Evolutionary conservation across 2,329 filamentous ascomycete genomes (phyloP), one percentile per base, ranked within the genome.

Genomic region (Pseudogymnoascus sp.): DNA sequence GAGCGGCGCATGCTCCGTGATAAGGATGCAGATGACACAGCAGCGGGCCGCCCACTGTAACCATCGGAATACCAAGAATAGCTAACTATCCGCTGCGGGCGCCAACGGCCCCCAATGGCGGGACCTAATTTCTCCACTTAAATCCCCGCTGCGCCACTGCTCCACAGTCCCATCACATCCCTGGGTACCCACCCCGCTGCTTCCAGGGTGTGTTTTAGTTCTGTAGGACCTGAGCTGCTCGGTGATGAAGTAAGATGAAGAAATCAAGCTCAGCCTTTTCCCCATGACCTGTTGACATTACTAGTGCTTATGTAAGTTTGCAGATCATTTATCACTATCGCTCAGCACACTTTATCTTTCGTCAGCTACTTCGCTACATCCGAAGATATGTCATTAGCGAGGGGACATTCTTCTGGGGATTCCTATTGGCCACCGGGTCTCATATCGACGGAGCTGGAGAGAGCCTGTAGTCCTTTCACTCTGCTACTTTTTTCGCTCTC

Each of bases 251-350:
- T 7, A 51, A 57, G 29, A 34, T 57, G 26, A 23, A 54, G 47
- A 12, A 34, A 12, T 57, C 29, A 57, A 34, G 29, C 5, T 6
- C 8, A 31, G 26, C 47, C 12, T 57, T 10, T 18, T 57, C 18
- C 47, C 29, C 47, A 57, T 57, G 47, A 31, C 47, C n/a, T 34
- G 7, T 18, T 31, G 10, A 12, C 29, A 7, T 57, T 57, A 5
- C 51, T 57, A 57, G 51, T 57, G 51, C 51, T 57, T 29, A 57
- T 57, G 29, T 57, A 57, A 57, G 51, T 57, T 57, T 57, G 29
- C 51, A 34, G 29, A 36, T 57, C 51, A 14, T 18, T 8, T 4
- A 21, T 14, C 29, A 36, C 16, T 14, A 34, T 57, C 29, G 5
- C 4, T 10, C 29, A 34, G 21, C 29, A 36, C 29, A 21, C 29